Conservation (phyloP, 2,329 filamentous ascomycete species). For the Diplodia corticola region DNA sequence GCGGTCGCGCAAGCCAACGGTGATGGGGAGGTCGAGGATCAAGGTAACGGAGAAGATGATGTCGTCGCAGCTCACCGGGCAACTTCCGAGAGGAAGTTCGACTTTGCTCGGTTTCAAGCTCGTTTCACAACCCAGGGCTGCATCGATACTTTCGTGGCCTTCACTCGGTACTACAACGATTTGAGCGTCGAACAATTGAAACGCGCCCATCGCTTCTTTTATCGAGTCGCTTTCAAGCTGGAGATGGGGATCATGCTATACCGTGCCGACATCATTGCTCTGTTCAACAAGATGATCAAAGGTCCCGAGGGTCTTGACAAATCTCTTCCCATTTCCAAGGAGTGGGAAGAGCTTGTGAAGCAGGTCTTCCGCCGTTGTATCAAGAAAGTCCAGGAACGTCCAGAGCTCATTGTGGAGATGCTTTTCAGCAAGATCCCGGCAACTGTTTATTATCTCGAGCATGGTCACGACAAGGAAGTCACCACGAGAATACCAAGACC, state of each 20-base stretch:
- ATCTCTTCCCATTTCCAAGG: constrained; percentile 67
- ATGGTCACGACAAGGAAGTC: constrained; percentile 81
- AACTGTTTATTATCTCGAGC: constrained; percentile 85
- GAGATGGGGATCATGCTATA: constrained; percentile 87
- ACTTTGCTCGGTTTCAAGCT: constrained; percentile 79
- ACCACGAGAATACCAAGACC: constrained; percentile 64
- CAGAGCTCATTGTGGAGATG: constrained; percentile 85
- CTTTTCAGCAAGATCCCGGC: constrained; percentile 88
- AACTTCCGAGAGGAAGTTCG: constrained; percentile 85
- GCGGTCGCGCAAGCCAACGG: constrained; percentile 51
- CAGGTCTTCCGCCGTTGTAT: constrained; percentile 80
- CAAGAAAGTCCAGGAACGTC: constrained; percentile 81
- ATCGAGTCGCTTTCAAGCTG: constrained; percentile 91
- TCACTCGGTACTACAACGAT: constrained; percentile 78
- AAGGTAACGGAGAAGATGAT: constrained; percentile 67
- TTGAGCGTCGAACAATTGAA: constrained; percentile 80
- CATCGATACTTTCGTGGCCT: constrained; percentile 83
- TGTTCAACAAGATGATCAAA: constrained; percentile 90
- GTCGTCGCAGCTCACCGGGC: constrained; percentile 68
- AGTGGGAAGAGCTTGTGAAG: constrained; percentile 87
- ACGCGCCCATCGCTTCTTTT: constrained; percentile 89
- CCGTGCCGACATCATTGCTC: constrained; percentile 82
- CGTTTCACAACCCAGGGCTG: constrained; percentile 83
- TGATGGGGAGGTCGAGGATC: constrained; percentile 51
- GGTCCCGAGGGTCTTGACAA: constrained; percentile 75